Percentiles rank a stretch among this genome's conserved stretches.
phyloP scores from a whole-genome alignment of 805 yeast species.

The Ogataea ramenticola region DNA sequence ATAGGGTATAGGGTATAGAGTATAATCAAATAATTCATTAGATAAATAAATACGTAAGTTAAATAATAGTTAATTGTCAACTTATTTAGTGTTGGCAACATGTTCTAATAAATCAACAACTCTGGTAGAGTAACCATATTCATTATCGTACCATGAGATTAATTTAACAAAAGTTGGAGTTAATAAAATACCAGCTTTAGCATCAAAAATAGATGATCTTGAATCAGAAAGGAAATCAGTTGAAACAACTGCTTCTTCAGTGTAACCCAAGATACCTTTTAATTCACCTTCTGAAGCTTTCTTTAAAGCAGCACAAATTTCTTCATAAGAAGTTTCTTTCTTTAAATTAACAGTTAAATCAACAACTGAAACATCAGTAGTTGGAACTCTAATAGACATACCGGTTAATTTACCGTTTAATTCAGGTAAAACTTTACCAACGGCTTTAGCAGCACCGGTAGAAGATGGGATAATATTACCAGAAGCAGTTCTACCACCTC shows the following conservation, averaged over 20 bases:
- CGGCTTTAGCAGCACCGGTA: conserved; percentile 97
- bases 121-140: conserved; percentile 94
- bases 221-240: conserved; percentile 80
- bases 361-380: conserved; percentile 88
- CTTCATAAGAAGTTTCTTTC: conserved; percentile 74
- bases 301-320: conserved; percentile 71
- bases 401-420: conserved; percentile 92
- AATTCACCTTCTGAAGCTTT: conserved; percentile 74
- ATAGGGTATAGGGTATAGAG: no score
- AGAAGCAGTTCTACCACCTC: conserved; percentile 96
- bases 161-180: conserved; percentile 87
- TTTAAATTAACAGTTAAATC: conserved; percentile 81
- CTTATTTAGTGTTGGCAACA: conserved; percentile 42
- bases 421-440: conserved; percentile 89
- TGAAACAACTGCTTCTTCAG: conserved; percentile 89
- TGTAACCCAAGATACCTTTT: conserved; percentile 82
- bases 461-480: conserved; percentile 94
- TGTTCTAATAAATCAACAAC: conserved; percentile 84
- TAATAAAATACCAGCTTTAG: conserved; percentile 83
- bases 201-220: conserved; percentile 85
- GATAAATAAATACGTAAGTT: no score
- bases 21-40: no score
- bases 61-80: no score
- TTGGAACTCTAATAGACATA: conserved; percentile 90
- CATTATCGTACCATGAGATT: conserved; percentile 93